Evolutionary conservation across 192 early-diverging fungal genomes (phyloP).

Genomic region (Cladochytrium replicatum): DNA sequence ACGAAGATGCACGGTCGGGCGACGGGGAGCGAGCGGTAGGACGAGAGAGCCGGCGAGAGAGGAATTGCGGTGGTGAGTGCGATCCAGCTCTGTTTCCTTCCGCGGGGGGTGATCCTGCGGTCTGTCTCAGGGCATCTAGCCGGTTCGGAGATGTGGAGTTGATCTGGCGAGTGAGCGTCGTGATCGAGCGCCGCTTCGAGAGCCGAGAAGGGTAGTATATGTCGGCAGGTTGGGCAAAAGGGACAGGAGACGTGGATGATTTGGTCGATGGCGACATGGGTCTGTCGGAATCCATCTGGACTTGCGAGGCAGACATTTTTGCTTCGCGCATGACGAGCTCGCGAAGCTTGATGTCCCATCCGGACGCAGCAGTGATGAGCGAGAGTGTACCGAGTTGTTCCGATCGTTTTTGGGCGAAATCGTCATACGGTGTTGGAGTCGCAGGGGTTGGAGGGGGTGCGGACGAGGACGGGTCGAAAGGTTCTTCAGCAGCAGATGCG

Average conservation of each 20-base stretch:
- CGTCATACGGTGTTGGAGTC: too few relatives aligned
- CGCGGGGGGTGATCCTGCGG: too few relatives aligned
- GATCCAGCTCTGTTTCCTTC: background rate
- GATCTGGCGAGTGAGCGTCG: background rate
- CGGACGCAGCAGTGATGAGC: conserved; percentile 15
- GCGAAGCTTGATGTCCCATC: conserved; percentile 23
- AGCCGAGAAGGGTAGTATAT: too few relatives aligned
- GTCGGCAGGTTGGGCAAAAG: too few relatives aligned
- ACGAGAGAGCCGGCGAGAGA: background rate
- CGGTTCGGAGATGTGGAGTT: background rate
- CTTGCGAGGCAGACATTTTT: conserved; percentile 5
- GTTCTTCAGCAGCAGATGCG: too few relatives aligned
- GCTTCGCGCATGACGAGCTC: conserved; percentile 22
- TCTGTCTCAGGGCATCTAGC: too few relatives aligned
- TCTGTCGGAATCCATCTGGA: too few relatives aligned
- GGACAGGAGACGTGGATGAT: too few relatives aligned
- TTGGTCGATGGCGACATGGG: too few relatives aligned
- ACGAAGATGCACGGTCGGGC: background rate
- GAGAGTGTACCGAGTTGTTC: conserved; percentile 10
- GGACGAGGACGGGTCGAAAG: too few relatives aligned
- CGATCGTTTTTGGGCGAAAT: background rate
- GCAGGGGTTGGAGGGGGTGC: too few relatives aligned
- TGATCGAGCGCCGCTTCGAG: too few relatives aligned
- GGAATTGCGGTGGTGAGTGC: background rate
- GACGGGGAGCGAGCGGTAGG: background rate